phyloP scores from a whole-genome alignment of 176 grass and related monocot genomes.

The Aegilops speltoides region DNA sequence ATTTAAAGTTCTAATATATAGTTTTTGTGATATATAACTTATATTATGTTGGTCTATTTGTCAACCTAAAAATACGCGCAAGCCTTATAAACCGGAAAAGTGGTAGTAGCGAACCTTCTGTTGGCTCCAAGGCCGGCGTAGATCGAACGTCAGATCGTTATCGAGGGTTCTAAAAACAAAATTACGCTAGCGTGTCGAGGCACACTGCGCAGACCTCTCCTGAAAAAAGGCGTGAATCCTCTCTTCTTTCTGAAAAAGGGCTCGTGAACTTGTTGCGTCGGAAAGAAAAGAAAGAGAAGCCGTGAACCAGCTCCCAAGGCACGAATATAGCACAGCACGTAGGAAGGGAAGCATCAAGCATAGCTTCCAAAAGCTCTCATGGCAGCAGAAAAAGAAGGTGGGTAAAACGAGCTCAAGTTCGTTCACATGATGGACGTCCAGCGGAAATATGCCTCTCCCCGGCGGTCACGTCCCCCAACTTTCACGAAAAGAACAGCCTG shows the following conservation, averaged over 20 bases:
- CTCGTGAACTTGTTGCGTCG: not conserved
- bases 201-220: too few species aligned
- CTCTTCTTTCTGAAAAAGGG: not conserved
- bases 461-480: conserved; percentile 28
- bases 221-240: not conserved
- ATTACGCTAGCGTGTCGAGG: too few species aligned
- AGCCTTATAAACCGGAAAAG: too few species aligned
- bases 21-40: too few species aligned
- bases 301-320: not conserved
- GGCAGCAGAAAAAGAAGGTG: not conserved
- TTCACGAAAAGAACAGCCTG: conserved; percentile 60
- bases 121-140: too few species aligned
- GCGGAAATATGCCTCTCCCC: conserved; percentile 31
- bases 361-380: not conserved
- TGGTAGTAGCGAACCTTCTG: too few species aligned
- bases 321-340: not conserved
- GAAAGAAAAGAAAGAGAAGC: not conserved
- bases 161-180: too few species aligned
- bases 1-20: too few species aligned
- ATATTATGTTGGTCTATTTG: too few species aligned
- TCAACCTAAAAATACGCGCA: too few species aligned
- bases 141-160: too few species aligned
- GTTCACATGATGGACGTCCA: not conserved
- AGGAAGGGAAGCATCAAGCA: not conserved
- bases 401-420: not conserved